phyloP scores from a whole-genome alignment of 176 grass and related monocot genomes.

The Thinopyrum elongatum region DNA sequence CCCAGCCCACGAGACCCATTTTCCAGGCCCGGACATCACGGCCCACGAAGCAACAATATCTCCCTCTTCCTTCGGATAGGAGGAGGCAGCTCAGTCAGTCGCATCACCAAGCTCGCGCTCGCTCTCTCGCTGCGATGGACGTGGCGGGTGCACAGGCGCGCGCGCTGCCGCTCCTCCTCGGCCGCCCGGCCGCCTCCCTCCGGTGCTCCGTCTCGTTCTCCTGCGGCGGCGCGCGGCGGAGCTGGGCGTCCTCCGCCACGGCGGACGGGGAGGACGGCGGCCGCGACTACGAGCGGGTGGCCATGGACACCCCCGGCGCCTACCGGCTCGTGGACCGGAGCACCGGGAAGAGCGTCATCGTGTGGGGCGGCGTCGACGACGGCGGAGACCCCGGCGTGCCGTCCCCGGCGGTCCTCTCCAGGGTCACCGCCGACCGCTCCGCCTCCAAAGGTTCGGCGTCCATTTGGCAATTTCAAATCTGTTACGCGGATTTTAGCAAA shows the following conservation, averaged over 20 bases:
- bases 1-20: too few relatives aligned
- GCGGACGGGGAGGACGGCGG: slow-evolving; percentile 19
- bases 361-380: slow-evolving; percentile 75
- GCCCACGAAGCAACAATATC: neutral
- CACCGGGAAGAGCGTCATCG: slow-evolving; percentile 66
- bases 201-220: slow-evolving; percentile 22
- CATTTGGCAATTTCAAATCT: neutral
- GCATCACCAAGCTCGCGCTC: too few relatives aligned
- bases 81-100: neutral
- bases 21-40: too few relatives aligned
- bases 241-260: slow-evolving; percentile 30
- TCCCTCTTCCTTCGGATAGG: slow-evolving; percentile 20
- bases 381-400: slow-evolving; percentile 31
- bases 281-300: slow-evolving; percentile 47
- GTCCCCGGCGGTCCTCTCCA: slow-evolving; percentile 56
- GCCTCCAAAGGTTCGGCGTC: slow-evolving; percentile 5
- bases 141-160: slow-evolving; percentile 34
- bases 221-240: slow-evolving; percentile 8
- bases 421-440: slow-evolving; percentile 15
- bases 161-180: slow-evolving; percentile 19
- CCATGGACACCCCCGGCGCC: slow-evolving; percentile 68
- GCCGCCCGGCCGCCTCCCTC: neutral
- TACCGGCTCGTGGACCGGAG: slow-evolving; percentile 67
- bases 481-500: neutral
- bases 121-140: slow-evolving; percentile 13